Base-by-base conservation (phyloP, 495 filamentous ascomycete genomes). In the Daldinia decipiens region DNA sequence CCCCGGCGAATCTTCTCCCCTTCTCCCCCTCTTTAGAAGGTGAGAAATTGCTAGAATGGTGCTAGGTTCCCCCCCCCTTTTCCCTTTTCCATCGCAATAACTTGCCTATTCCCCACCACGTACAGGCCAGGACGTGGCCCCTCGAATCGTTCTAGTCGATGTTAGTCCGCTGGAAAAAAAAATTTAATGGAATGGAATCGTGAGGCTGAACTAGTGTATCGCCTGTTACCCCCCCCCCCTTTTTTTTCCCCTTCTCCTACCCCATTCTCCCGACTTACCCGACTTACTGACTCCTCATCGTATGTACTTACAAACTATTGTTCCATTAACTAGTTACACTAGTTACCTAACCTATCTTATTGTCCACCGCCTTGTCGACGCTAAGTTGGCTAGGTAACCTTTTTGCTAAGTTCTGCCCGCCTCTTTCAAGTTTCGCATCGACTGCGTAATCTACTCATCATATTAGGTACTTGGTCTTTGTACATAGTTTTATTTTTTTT, bases 401-500 rank as follows among this genome's bases (percentile, higher is more conserved):
- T 24, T 38, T 57, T 15, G 53, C 9, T 31, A 56, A 21, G 27
- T 62, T 40, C 36, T 55, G 21, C 31, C 38, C 21, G 50, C 38
- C 51, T 21, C 29, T 29, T 43, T 24, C 52, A 38, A 24, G 38
- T 59, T 26, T 50, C 38, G 36, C 39, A 62, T 27, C 12, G 34
- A 43, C 61, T 73, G 47, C 66, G 71, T 70, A 74, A 70, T 70
- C 62, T 39, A 59, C 55, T 19, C 62, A 67, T 74, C 71, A 70
- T 70, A 45, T 36, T 57, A 24, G 21, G 29, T 21, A 29, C 27
- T 67, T 26, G 3, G 13, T 24, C 29, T 56, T 56, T 31, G 17
- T 47, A n/a, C n/a, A n/a, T n/a, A 11, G 8, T 47, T 12, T 4
- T 47, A 11, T 31, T 7, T 31, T 29, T 29, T 29, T 6, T 31